These are phyloP conservation scores for Yamadazyma dendronema DNA, from an alignment of 1,139 yeast species.

Conservation along the genomic window DNA sequence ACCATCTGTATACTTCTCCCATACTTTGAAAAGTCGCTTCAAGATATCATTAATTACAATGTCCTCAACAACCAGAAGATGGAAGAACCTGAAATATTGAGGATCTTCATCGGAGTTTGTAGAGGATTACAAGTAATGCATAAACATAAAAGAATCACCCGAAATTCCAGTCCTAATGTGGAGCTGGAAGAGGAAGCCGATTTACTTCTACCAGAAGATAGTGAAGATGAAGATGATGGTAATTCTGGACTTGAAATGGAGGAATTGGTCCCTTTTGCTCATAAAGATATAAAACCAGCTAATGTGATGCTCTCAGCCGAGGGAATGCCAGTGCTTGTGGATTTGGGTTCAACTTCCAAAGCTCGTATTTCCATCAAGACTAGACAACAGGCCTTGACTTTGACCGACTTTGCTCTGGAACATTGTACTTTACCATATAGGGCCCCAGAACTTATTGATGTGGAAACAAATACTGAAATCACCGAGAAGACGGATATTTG, in stretches of 20 bases:
- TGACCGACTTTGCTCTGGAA: slow-evolving; percentile 81
- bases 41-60: slow-evolving; percentile 68
- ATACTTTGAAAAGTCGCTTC: slow-evolving; percentile 68
- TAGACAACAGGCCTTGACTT: slow-evolving; percentile 68
- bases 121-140: slow-evolving; percentile 79
- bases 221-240: slow-evolving; percentile 25
- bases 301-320: slow-evolving; percentile 77
- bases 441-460: slow-evolving; percentile 87
- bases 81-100: slow-evolving; percentile 61
- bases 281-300: slow-evolving; percentile 85
- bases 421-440: slow-evolving; percentile 86
- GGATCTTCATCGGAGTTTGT: slow-evolving; percentile 65
- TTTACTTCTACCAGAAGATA: slow-evolving; percentile 26
- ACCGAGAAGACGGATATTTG: slow-evolving; percentile 83
- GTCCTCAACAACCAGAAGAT: slow-evolving; percentile 53
- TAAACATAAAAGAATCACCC: slow-evolving; percentile 42
- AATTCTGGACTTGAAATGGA: slow-evolving; percentile 48
- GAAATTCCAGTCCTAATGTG: slow-evolving; percentile 3
- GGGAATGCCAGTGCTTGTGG: slow-evolving; percentile 77
- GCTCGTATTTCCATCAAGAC: slow-evolving; percentile 57
- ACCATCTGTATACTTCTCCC: slow-evolving; percentile 80
- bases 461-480: slow-evolving; percentile 59
- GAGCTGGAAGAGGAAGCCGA: slow-evolving; percentile 33
- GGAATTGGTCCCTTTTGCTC: slow-evolving; percentile 73
- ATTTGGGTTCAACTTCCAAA: slow-evolving; percentile 74